Evolutionary conservation across 176 grass and related monocot species (phyloP).

Genomic region (Luzula sylvatica): DNA sequence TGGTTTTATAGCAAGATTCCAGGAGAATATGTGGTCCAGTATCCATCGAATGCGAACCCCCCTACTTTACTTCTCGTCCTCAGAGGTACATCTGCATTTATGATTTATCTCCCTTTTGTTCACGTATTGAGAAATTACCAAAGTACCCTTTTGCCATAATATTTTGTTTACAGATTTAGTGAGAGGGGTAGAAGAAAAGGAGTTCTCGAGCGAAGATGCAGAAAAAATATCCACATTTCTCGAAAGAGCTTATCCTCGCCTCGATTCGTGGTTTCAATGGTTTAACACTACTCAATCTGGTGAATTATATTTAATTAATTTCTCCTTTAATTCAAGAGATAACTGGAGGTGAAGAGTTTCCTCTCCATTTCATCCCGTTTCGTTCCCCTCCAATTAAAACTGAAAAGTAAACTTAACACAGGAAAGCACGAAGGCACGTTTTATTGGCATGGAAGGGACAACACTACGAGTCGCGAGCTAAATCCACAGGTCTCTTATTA

Average conservation of each 20-base stretch:
- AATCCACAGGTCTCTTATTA: slow-evolving; percentile 73
- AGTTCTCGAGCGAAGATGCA: slow-evolving; percentile 56
- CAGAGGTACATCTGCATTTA: slow-evolving; percentile 33
- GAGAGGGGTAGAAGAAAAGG: slow-evolving; percentile 40
- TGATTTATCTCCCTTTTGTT: neutral
- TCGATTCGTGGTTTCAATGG: slow-evolving; percentile 97
- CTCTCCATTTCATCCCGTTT: no score
- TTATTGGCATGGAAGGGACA: slow-evolving; percentile 99
- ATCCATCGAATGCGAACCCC: slow-evolving; percentile 88
- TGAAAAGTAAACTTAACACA: slow-evolving; percentile 3
- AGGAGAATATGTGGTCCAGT: slow-evolving; percentile 89
- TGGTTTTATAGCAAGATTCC: slow-evolving; percentile 71
- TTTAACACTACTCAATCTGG: slow-evolving; percentile 83
- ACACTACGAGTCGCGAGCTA: slow-evolving; percentile 56
- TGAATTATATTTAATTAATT: slow-evolving; percentile 24
- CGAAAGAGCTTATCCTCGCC: slow-evolving; percentile 60
- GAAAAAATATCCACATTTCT: slow-evolving; percentile 76
- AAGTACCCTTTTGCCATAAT: no score
- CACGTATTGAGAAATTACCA: neutral
- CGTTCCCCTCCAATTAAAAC: neutral
- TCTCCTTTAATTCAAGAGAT: no score
- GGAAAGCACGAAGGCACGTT: slow-evolving; percentile 74
- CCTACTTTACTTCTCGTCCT: slow-evolving; percentile 90
- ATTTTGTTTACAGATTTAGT: slow-evolving; percentile 47
- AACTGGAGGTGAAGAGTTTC: no score